Evolutionary conservation across 78 protist species (phyloP).

Genomic region (Dictyostelium discoideum): DNA sequence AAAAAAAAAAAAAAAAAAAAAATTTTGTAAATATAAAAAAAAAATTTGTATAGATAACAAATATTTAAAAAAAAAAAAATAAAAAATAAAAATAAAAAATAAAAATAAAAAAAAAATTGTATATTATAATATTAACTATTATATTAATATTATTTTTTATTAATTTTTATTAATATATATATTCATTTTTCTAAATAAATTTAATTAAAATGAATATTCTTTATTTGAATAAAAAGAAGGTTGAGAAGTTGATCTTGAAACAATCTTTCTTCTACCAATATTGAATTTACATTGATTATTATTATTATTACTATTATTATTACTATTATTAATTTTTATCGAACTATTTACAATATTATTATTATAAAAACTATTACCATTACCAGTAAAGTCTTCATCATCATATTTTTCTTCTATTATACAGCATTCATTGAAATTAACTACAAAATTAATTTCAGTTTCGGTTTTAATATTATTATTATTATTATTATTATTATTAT

Average conservation of each 20-base stretch:
- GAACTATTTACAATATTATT: neutral
- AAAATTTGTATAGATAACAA: neutral
- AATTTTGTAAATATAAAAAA: too few species aligned
- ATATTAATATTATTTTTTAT: neutral
- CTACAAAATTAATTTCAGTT: neutral
- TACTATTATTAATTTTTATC: neutral
- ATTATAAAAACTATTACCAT: neutral
- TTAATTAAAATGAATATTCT: constrained; percentile 5
- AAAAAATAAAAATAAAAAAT: neutral
- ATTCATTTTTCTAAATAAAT: neutral
- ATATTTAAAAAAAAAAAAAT: neutral
- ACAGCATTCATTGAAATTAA: neutral
- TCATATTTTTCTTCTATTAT: neutral
- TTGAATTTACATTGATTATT: neutral
- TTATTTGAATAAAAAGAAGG: constrained; percentile 26
- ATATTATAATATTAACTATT: neutral
- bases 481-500: neutral
- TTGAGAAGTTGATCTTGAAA: constrained; percentile 23
- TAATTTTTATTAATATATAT: neutral
- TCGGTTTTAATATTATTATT: neutral
- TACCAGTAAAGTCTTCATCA: neutral
- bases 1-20: neutral
- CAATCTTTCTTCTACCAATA: neutral
- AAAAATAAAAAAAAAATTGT: neutral
- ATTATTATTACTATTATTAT: neutral